phyloP scores from a whole-genome alignment of 306 rosid species.

The Vicia villosa region DNA sequence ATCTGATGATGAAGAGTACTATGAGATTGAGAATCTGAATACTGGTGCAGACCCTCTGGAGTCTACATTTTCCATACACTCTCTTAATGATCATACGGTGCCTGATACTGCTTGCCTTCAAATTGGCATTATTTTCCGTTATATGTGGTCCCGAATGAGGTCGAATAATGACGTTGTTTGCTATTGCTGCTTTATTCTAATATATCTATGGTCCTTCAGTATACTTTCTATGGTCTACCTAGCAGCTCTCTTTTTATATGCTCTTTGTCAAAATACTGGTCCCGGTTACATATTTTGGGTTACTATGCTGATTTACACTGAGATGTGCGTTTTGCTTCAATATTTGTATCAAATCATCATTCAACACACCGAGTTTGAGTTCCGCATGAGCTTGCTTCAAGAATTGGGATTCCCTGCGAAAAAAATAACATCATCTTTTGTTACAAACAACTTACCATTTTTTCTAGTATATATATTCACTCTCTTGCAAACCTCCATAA shows the following conservation, averaged over 20 bases:
- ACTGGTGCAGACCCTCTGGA: conserved; percentile 52
- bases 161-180: conserved; percentile 89
- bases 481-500: conserved; percentile 83
- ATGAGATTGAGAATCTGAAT: conserved; percentile 83
- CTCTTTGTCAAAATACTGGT: conserved; percentile 81
- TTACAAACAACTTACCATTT: conserved; percentile 68
- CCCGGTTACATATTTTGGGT: conserved; percentile 89
- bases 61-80: conserved; percentile 66
- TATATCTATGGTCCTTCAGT: conserved; percentile 89
- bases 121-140: conserved; percentile 71
- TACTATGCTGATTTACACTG: conserved; percentile 78
- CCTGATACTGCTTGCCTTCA: conserved; percentile 62
- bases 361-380: conserved; percentile 69
- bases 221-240: conserved; percentile 80
- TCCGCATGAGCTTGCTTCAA: conserved; percentile 58
- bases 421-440: conserved; percentile 71
- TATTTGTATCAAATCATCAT: conserved; percentile 82
- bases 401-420: conserved; percentile 80
- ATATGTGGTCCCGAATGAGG: conserved; percentile 85
- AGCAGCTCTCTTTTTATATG: conserved; percentile 83
- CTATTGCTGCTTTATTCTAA: conserved; percentile 80
- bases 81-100: conserved; percentile 40
- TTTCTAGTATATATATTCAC: conserved; percentile 88
- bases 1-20: conserved; percentile 61
- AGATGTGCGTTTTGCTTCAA: conserved; percentile 76